A percentile compares a stretch with the other conserved stretches of the same genome.
phyloP scores from a whole-genome alignment of 257 asterid species.

The Cruciata laevipes region DNA sequence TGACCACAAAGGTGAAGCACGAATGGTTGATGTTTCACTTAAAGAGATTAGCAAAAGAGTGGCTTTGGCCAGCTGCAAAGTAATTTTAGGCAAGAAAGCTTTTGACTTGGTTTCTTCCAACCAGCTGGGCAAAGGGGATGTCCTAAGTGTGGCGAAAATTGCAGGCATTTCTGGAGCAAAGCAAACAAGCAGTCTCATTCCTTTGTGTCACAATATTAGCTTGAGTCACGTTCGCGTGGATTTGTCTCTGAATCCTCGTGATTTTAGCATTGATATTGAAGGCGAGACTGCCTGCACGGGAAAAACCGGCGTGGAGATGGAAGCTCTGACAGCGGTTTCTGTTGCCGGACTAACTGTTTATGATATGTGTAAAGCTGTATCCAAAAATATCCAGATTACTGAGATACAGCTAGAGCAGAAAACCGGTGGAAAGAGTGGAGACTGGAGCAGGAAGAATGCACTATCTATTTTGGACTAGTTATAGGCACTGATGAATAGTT shows the following conservation, averaged over 20 bases:
- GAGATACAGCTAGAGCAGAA: constrained; percentile 3
- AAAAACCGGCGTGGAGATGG: constrained; percentile 7
- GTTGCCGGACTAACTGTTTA: constrained; percentile 8
- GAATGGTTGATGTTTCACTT: constrained; percentile 1
- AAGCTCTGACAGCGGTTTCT: constrained; percentile 2
- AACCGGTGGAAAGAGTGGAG: constrained; percentile 7
- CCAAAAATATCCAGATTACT: constrained; percentile 5
- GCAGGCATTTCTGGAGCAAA: constrained; percentile 7
- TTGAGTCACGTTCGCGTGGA: constrained; percentile 3
- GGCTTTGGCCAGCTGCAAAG: constrained; percentile 8
- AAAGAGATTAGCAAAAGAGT: constrained; percentile 4
- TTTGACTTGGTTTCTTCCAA: neutral
- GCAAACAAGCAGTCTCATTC: constrained; percentile 6
- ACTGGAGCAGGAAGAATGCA: constrained; percentile 2
- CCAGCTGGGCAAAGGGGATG: constrained; percentile 4
- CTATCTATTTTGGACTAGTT: neutral
- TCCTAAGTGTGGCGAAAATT: constrained; percentile 4
- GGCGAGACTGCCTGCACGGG: constrained; percentile 2
- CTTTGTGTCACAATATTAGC: constrained; percentile 2
- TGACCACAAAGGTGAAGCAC: constrained; percentile 7
- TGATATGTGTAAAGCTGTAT: constrained; percentile 7
- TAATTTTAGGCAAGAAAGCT: neutral
- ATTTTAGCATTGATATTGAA: neutral
- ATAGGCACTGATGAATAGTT: neutral
- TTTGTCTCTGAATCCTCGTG: constrained; percentile 8